phyloP scores from a whole-genome alignment of 2,329 filamentous ascomycete genomes.

The Apiospora pterosperma region DNA sequence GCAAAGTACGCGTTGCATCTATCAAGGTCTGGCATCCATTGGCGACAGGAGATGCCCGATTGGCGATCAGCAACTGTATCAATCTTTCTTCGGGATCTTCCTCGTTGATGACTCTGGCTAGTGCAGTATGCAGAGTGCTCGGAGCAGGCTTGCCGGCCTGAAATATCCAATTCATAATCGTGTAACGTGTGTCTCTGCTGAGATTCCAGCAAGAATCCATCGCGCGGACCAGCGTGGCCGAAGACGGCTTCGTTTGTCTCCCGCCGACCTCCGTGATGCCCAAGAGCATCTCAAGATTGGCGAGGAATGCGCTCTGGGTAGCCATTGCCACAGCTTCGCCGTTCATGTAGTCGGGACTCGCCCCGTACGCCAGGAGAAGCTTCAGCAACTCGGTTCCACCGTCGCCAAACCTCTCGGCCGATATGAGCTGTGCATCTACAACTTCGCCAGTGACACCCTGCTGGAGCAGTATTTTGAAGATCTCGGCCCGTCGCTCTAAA shows the following conservation, averaged over 20 bases:
- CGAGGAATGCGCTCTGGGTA: constrained; percentile 47
- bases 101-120: constrained; percentile 52
- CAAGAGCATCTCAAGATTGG: constrained; percentile 48
- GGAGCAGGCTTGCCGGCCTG: constrained; percentile 44
- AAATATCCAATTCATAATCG: constrained; percentile 47
- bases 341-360: constrained; percentile 51
- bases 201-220: constrained; percentile 54
- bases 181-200: constrained; percentile 43
- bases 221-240: constrained; percentile 44
- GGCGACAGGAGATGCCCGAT: constrained; percentile 49
- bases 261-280: constrained; percentile 40
- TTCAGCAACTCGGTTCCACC: constrained; percentile 44
- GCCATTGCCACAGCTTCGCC: constrained; percentile 55
- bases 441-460: constrained; percentile 48
- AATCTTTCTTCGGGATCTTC: constrained; percentile 45
- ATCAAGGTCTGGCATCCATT: constrained; percentile 52
- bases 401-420: constrained; percentile 48
- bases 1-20: constrained; percentile 40
- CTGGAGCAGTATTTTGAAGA: constrained; percentile 49
- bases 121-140: constrained; percentile 47
- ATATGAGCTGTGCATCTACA: constrained; percentile 50
- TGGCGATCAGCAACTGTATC: constrained; percentile 43
- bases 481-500: constrained; percentile 42
- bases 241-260: constrained; percentile 43
- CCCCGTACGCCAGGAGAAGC: constrained; percentile 49